Percentiles rank a stretch among this genome's conserved stretches.
Conservation (phyloP, 805 yeast species). For the Sungouiella thailandica region DNA sequence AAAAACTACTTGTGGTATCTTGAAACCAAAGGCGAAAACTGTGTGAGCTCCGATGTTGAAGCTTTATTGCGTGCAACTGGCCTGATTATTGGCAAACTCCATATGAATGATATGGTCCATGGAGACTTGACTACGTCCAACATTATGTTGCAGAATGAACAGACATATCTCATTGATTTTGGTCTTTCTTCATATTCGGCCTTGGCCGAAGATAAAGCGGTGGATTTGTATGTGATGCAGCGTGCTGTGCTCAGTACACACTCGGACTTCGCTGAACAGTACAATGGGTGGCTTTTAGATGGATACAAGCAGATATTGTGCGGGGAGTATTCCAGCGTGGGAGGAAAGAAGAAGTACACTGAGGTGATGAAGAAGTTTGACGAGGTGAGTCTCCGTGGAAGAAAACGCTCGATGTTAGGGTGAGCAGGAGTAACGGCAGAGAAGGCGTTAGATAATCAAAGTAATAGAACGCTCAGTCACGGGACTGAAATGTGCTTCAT, state of each 20-base stretch:
- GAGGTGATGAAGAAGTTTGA: conserved; percentile 65
- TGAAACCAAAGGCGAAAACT: conserved; percentile 28
- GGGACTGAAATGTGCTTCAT: no score
- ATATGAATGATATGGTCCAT: conserved; percentile 74
- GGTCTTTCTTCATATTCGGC: conserved; percentile 78
- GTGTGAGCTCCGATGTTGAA: conserved; percentile 34
- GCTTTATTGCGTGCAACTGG: conserved; percentile 50
- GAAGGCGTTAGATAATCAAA: background rate
- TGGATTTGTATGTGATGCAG: conserved; percentile 92
- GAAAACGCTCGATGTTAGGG: conserved; percentile 94
- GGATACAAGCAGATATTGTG: conserved; percentile 53
- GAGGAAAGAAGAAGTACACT: conserved; percentile 35
- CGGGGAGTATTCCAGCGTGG: conserved; percentile 21
- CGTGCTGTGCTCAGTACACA: conserved; percentile 90
- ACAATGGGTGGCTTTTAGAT: conserved; percentile 64
- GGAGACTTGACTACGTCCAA: conserved; percentile 95
- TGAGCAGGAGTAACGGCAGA: conserved; percentile 6
- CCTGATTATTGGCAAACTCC: conserved; percentile 61
- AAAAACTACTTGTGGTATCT: conserved; percentile 71
- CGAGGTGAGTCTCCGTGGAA: conserved; percentile 85
- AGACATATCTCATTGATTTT: conserved; percentile 78
- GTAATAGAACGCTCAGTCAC: background rate
- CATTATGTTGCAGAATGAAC: conserved; percentile 45
- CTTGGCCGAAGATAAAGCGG: conserved; percentile 89
- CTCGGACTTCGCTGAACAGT: conserved; percentile 60